phyloP scores from a whole-genome alignment of 306 rosid species.

The Prunus salicina region DNA sequence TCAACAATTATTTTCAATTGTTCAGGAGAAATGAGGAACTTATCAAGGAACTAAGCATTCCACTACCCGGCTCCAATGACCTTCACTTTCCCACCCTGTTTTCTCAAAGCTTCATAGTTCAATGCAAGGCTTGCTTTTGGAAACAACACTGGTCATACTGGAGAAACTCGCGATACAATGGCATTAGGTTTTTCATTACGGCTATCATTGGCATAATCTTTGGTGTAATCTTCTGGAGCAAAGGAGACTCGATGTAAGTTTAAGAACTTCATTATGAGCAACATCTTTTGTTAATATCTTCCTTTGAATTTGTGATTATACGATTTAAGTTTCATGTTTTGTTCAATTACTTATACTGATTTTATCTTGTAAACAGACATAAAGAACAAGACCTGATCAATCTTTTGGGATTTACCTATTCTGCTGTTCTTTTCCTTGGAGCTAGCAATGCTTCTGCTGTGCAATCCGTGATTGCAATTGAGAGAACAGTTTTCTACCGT shows the following conservation, averaged over 20 bases:
- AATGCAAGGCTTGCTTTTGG: slow-evolving; percentile 70
- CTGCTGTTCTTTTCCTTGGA: no score
- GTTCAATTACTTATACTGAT: not conserved
- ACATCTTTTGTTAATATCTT: not conserved
- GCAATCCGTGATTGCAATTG: no score
- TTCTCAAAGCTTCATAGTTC: slow-evolving; percentile 44
- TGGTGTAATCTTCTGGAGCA: slow-evolving; percentile 55
- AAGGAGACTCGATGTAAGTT: slow-evolving; percentile 40
- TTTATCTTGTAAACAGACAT: no score
- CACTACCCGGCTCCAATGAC: slow-evolving; percentile 45
- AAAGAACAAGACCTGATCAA: no score
- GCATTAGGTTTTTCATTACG: slow-evolving; percentile 34
- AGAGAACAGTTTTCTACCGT: no score
- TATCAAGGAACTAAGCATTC: slow-evolving; percentile 41
- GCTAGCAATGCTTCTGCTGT: no score
- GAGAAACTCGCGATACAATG: slow-evolving; percentile 57
- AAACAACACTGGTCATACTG: slow-evolving; percentile 70
- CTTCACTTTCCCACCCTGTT: slow-evolving; percentile 53
- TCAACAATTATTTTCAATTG: not conserved
- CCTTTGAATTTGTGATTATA: not conserved
- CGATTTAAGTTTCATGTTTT: not conserved
- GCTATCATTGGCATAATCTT: slow-evolving; percentile 36
- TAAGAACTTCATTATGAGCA: not conserved
- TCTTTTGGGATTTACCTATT: no score
- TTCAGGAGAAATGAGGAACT: slow-evolving; percentile 48